Conservation (phyloP, 1,284 basidiomycete species). For the Coniferiporia sulphurascens region DNA sequence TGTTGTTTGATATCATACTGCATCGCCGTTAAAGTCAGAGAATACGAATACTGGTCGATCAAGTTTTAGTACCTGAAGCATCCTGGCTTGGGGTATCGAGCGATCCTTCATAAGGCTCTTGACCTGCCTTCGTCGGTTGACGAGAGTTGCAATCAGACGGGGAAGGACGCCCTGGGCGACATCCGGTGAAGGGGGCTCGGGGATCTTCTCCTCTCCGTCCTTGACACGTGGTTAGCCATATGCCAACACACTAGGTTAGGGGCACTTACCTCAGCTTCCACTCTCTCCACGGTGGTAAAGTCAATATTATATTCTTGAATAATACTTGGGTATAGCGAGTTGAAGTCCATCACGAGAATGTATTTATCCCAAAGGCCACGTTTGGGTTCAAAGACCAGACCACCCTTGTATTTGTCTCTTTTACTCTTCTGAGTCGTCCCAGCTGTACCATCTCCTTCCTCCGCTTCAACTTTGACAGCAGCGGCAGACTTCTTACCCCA, state of each 20-base stretch:
- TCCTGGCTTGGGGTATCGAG: constrained; percentile 66
- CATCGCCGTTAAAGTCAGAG: constrained; percentile 1
- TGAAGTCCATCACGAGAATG: constrained; percentile 99
- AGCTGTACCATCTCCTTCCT: constrained; percentile 51
- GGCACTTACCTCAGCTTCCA: constrained; percentile 54
- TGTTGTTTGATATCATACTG: constrained; percentile 97
- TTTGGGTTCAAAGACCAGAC: constrained; percentile 97
- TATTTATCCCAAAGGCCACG: constrained; percentile 95
- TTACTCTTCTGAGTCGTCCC: constrained; percentile 53
- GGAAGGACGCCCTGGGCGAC: constrained; percentile 87
- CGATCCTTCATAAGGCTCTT: constrained; percentile 96
- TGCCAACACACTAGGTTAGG: constrained; percentile 1
- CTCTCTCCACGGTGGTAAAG: constrained; percentile 90
- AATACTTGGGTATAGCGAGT: constrained; percentile 98
- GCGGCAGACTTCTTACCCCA: constrained; percentile 70
- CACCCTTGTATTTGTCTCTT: constrained; percentile 97
- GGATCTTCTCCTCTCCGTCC: constrained; percentile 77
- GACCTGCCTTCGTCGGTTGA: constrained; percentile 84
- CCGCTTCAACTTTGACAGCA: constrained; percentile 55
- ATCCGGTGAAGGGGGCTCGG: constrained; percentile 78
- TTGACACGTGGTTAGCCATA: constrained; percentile 28
- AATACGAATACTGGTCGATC: background rate
- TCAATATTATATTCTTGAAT: constrained; percentile 99
- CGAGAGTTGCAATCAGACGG: constrained; percentile 92
- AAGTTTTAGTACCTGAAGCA: constrained; percentile 65